phyloP scores from a whole-genome alignment of 805 yeast genomes.

The Zygosaccharomyces pseudorouxii region DNA sequence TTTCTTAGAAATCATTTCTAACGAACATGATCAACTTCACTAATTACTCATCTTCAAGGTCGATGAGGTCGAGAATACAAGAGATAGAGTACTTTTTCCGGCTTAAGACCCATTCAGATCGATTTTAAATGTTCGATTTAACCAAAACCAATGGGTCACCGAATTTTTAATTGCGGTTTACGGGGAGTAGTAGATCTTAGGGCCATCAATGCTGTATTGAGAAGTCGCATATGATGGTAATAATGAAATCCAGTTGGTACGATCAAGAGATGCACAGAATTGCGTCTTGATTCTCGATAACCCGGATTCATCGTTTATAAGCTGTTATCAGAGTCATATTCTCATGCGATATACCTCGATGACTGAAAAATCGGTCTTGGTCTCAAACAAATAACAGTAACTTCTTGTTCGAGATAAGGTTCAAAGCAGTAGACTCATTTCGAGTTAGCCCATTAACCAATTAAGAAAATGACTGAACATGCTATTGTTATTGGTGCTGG shows the following conservation, averaged over 20 bases:
- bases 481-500: slow-evolving; percentile 84
- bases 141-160: neutral
- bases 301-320: neutral
- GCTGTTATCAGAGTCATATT: neutral
- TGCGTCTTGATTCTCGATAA: no score
- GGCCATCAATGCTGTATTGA: no score
- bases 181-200: no score
- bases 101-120: neutral
- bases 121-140: neutral
- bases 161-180: no score
- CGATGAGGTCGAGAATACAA: neutral
- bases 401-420: neutral
- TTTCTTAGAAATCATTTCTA: neutral
- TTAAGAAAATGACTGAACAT: slow-evolving; percentile 16
- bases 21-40: neutral
- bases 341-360: neutral
- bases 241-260: no score
- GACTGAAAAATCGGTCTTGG: neutral
- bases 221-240: no score
- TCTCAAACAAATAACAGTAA: neutral
- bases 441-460: neutral
- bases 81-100: neutral
- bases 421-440: neutral
- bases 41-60: neutral
- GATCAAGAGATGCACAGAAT: neutral